Base-by-base conservation (phyloP, 2,329 filamentous ascomycete genomes). In the Talaromyces amestolkiae region DNA sequence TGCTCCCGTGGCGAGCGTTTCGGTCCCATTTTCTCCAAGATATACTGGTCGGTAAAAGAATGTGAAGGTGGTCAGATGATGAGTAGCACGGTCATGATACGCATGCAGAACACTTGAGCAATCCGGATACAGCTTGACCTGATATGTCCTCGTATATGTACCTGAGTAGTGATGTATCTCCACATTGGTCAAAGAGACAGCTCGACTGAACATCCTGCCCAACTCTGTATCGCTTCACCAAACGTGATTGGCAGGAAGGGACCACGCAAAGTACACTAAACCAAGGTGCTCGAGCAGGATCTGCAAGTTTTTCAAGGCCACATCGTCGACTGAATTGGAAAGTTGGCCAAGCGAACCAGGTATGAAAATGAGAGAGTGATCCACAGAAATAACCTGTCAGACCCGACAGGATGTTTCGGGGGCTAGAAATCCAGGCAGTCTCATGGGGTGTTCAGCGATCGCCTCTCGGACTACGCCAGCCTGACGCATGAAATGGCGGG, bases 181-280 rank as follows among this genome's bases (percentile, higher is more conserved):
- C 31, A 54, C 51, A 37, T 5, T 49, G 13, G 31, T 22, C 22
- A 51, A 51, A 17, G 4, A 15, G 31, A 15, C 4, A 22, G 31
- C 31, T 35, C 31, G 35, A 22, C n/a, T 54, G 35, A 54, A 54
- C 19, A 22, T 31, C 15, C 31, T 9, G 31, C 9, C 4, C 27
- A 35, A 35, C 9, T 11, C 9, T 35, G 35, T 1, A 35, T 54
- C 17, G 17, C 9, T 19, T 54, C 10, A 54, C 6, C 5, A 11
- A 54, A 54, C 51, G 10, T 35, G 51, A 54, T 54, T 35, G 51
- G 51, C 51, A 54, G 51, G 51, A 54, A 54, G 51, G 13, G n/a
- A 35, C 17, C n/a, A 31, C 51, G 51, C 51, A 35, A 33, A 19
- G 51, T 27, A 54, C 51, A 15, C 51, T 54, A 37, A 22, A 54